Conservation (phyloP, 805 yeast genomes). For the Nakazawaea ishiwadae region DNA sequence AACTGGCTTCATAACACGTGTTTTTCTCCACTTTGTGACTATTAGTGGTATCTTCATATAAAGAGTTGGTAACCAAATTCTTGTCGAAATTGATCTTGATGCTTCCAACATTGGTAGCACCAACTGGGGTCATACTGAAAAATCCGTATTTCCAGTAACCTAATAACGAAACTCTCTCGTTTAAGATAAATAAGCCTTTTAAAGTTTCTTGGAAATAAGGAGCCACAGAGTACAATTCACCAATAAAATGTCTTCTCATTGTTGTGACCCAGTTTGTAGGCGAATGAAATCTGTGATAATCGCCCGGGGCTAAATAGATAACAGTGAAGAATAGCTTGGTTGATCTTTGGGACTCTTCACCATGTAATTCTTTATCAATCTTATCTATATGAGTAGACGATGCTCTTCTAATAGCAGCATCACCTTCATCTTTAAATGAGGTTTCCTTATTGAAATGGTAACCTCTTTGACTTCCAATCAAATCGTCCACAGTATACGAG, state of each 20-base stretch:
- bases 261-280: constrained; percentile 96
- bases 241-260: constrained; percentile 89
- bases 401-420: constrained; percentile 40
- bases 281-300: constrained; percentile 94
- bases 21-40: constrained; percentile 48
- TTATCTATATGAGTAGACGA: constrained; percentile 22
- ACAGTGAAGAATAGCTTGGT: constrained; percentile 80
- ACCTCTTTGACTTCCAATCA: constrained; percentile 47
- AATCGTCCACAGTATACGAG: constrained; percentile 62
- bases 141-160: constrained; percentile 98
- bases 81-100: constrained; percentile 89
- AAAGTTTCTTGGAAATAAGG: constrained; percentile 91
- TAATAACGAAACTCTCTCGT: constrained; percentile 90
- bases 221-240: constrained; percentile 92
- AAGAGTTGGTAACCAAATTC: constrained; percentile 79
- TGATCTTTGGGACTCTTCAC: constrained; percentile 20
- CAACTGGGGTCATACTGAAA: constrained; percentile 98
- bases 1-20: constrained; percentile 92
- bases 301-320: constrained; percentile 96
- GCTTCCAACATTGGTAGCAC: constrained; percentile 98
- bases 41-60: constrained; percentile 39
- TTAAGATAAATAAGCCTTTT: constrained; percentile 81
- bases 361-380: constrained; percentile 22
- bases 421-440: constrained; percentile 62
- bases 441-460: constrained; percentile 41